A percentile compares a stretch with the other conserved stretches of the same genome.
Conservation (phyloP, 306 rosid genomes). For the Corylus heterophylla region DNA sequence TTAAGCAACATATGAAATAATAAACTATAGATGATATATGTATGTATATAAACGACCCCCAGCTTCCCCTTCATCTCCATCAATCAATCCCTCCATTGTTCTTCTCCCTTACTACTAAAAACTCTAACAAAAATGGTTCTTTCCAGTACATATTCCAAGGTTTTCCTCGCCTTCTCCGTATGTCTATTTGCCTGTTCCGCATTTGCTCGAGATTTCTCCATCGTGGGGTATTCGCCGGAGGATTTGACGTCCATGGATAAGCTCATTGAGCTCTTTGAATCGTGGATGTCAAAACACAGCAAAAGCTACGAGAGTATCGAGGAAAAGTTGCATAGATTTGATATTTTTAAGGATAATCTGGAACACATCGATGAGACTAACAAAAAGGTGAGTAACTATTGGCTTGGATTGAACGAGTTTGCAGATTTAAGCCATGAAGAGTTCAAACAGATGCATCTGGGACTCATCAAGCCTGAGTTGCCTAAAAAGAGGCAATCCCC, state of each 20-base stretch:
- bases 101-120: conserved; percentile 6
- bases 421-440: conserved; percentile 70
- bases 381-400: conserved; percentile 48
- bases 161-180: conserved; percentile 15
- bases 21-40: too few relatives aligned
- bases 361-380: conserved; percentile 62
- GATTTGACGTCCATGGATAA: conserved; percentile 62
- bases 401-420: conserved; percentile 75
- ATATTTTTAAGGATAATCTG: conserved; percentile 62
- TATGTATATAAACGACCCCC: conserved; percentile 24
- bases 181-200: conserved; percentile 30
- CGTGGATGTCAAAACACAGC: conserved; percentile 61
- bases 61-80: conserved; percentile 1
- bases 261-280: conserved; percentile 57
- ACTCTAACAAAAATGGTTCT: conserved; percentile 39
- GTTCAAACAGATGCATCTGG: conserved; percentile 46
- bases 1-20: conserved; percentile 37
- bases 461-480: conserved; percentile 41
- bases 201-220: conserved; percentile 50
- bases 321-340: conserved; percentile 67
- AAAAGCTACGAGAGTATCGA: conserved; percentile 56
- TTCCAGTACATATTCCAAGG: conserved; percentile 19
- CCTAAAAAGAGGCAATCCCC: conserved; percentile 36
- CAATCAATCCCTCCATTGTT: background rate
- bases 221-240: conserved; percentile 61